Evolutionary conservation across 1,139 yeast genomes (phyloP).

Genomic region (Geotrichum histeridarum): DNA sequence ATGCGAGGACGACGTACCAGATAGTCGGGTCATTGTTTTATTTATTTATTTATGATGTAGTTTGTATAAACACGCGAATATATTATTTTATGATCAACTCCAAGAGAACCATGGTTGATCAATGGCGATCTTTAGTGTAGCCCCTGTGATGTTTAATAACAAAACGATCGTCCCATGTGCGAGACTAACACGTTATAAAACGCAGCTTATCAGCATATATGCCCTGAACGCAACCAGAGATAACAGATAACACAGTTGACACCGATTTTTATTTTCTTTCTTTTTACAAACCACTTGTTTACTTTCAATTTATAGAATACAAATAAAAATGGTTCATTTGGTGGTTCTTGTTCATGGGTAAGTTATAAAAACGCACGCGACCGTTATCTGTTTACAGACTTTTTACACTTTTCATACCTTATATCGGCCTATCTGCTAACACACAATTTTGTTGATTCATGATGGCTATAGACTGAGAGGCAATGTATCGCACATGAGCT

Average conservation of each 20-base stretch:
- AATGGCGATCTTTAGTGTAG: too few relatives aligned
- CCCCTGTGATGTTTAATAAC: too few relatives aligned
- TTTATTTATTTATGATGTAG: not conserved
- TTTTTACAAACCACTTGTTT: not conserved
- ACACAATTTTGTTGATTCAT: not conserved
- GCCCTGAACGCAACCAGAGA: too few relatives aligned
- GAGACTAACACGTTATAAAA: too few relatives aligned
- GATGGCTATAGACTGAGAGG: conserved; percentile 59
- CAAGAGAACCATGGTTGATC: not conserved
- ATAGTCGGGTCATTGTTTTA: not conserved
- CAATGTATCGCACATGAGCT: conserved; percentile 58
- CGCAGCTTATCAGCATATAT: too few relatives aligned
- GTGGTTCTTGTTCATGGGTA: conserved; percentile 73
- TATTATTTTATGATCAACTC: not conserved
- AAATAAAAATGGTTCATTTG: conserved; percentile 42
- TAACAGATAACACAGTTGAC: too few relatives aligned
- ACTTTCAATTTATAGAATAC: too few relatives aligned
- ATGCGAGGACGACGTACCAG: conserved; percentile 3
- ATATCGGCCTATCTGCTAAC: not conserved
- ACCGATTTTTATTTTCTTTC: not conserved
- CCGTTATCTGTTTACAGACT: not conserved
- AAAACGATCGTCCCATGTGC: too few relatives aligned
- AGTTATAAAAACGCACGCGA: conserved; percentile 28
- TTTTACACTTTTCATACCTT: not conserved
- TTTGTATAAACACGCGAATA: not conserved